These are phyloP conservation scores for Epicoccum nigrum DNA, from an alignment of 2,329 filamentous ascomycete species.

Conservation along the genomic window DNA sequence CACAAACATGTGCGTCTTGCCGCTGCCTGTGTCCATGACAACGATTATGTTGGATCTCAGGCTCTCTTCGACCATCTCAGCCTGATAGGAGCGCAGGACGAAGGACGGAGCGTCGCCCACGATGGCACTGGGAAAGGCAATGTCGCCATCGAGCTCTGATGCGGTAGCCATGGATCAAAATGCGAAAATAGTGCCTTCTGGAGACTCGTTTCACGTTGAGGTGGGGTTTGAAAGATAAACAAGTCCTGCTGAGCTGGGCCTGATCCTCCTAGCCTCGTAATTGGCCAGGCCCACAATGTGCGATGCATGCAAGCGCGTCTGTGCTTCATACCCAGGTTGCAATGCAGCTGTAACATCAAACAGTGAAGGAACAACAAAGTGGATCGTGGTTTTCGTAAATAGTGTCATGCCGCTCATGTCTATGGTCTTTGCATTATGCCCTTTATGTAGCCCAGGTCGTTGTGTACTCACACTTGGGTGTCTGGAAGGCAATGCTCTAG, in stretches of 20 bases:
- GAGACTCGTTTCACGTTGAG: neutral
- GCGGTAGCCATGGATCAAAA: conserved; percentile 4
- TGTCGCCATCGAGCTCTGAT: conserved; percentile 8
- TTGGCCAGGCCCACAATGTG: conserved; percentile 8
- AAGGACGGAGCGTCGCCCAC: conserved; percentile 22
- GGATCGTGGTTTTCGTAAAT: conserved; percentile 34
- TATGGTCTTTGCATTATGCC: conserved; percentile 12
- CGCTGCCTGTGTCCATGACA: conserved; percentile 57
- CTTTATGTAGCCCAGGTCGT: conserved; percentile 5
- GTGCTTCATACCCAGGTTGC: neutral
- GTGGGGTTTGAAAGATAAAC: neutral
- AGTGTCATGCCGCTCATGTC: conserved; percentile 27
- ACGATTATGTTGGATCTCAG: conserved; percentile 55
- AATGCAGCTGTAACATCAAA: neutral
- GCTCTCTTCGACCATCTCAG: conserved; percentile 57
- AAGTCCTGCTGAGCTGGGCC: neutral
- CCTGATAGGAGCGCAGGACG: conserved; percentile 53
- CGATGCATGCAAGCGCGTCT: conserved; percentile 4
- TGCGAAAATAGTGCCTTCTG: too few relatives aligned
- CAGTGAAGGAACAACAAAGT: neutral
- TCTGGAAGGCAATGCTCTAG: neutral
- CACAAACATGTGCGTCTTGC: conserved; percentile 54
- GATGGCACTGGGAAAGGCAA: conserved; percentile 3
- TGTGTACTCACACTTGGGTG: conserved; percentile 18
- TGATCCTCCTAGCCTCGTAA: conserved; percentile 6